A percentile compares a stretch with the other conserved stretches of the same genome.
Conservation (phyloP, 805 yeast species). For the Candida argentea region DNA sequence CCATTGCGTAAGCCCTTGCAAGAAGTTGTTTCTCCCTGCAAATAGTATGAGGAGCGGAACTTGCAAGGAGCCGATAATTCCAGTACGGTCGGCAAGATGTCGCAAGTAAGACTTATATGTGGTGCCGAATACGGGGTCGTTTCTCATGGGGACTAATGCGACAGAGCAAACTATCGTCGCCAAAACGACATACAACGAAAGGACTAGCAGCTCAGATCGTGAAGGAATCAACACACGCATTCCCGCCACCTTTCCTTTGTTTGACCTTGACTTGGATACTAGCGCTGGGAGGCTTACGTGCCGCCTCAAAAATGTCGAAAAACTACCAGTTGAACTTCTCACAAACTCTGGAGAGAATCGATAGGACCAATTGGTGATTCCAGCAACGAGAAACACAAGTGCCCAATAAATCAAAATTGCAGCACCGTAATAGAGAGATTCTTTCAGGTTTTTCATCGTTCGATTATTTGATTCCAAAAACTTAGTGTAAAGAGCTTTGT, state of each 20-base stretch:
- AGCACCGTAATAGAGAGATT: slow-evolving; percentile 17
- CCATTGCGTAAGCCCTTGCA: slow-evolving; percentile 53
- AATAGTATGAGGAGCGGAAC: slow-evolving; percentile 46
- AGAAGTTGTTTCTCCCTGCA: slow-evolving; percentile 54
- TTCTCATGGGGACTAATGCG: neutral
- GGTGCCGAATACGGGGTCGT: neutral
- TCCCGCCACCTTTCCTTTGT: slow-evolving; percentile 8
- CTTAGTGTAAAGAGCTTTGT: slow-evolving; percentile 5
- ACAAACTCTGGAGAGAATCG: slow-evolving; percentile 22
- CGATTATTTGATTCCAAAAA: slow-evolving; percentile 7
- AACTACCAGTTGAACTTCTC: slow-evolving; percentile 17
- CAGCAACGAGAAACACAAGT: slow-evolving; percentile 5
- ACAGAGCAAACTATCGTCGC: slow-evolving; percentile 7
- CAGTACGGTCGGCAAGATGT: slow-evolving; percentile 9
- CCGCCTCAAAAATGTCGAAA: slow-evolving; percentile 7
- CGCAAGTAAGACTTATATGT: neutral
- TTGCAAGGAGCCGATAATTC: slow-evolving; percentile 32
- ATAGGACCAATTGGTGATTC: slow-evolving; percentile 6
- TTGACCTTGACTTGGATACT: slow-evolving; percentile 11
- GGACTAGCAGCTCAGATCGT: slow-evolving; percentile 23
- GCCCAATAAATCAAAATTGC: slow-evolving; percentile 14
- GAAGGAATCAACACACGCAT: slow-evolving; percentile 23
- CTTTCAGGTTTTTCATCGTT: slow-evolving; percentile 14
- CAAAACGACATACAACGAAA: slow-evolving; percentile 11
- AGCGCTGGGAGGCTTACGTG: slow-evolving; percentile 14